Percentiles rank a stretch among this genome's conserved stretches.
These are phyloP conservation scores for Mimosa bimucronata DNA, from an alignment of 306 rosid genomes.

Conservation along the genomic window DNA sequence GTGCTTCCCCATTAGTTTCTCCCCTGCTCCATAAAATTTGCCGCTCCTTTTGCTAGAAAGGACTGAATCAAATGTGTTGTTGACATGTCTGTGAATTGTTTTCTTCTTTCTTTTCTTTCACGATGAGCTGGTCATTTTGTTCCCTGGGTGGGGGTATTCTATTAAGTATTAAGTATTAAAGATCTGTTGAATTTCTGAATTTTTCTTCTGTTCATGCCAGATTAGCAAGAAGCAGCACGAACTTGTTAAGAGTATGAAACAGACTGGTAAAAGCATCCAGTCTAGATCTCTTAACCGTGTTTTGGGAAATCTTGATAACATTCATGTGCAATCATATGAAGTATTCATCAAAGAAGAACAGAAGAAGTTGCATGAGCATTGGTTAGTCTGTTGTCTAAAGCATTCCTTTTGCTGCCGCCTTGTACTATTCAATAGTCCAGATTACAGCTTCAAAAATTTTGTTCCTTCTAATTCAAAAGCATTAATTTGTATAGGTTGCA, in stretches of 20 bases:
- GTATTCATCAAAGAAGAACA: conserved; percentile 84
- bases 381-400: conserved; percentile 62
- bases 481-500: conserved; percentile 66
- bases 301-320: conserved; percentile 73
- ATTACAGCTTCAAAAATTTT: conserved; percentile 19
- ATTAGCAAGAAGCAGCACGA: conserved; percentile 90
- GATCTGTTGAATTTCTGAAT: conserved; percentile 33
- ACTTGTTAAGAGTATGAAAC: conserved; percentile 90
- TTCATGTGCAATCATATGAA: conserved; percentile 83
- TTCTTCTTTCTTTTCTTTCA: conserved; percentile 23
- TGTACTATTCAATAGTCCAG: not conserved
- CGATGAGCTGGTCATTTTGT: conserved; percentile 18
- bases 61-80: not conserved
- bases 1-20: not conserved
- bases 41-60: not conserved
- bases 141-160: not conserved
- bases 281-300: conserved; percentile 82
- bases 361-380: conserved; percentile 83
- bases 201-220: conserved; percentile 56
- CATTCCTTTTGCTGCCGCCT: conserved; percentile 12
- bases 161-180: not conserved
- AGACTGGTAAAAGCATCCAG: conserved; percentile 75
- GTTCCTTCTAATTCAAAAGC: conserved; percentile 26
- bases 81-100: not conserved
- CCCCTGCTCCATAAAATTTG: not conserved